Base-by-base conservation (phyloP, 2,329 filamentous ascomycete genomes). In the Harringtonia aguacate region DNA sequence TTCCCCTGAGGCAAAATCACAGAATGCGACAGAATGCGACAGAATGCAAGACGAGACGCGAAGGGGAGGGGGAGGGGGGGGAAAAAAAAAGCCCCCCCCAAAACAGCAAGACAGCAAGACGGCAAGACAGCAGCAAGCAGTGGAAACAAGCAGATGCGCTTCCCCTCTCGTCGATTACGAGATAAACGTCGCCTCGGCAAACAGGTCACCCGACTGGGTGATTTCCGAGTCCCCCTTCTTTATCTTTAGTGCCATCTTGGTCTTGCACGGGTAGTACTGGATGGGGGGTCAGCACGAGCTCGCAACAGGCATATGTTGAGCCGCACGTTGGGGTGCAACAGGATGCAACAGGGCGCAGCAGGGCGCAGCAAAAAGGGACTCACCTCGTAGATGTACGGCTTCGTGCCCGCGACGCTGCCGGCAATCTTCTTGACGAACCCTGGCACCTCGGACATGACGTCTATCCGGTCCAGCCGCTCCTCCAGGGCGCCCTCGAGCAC, bases 301-400 rank as follows among this genome's bases (percentile, higher is more conserved):
- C 14, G 12, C 21, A 6, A 22, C 35, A 15, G 4, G 6, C 33
- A n/a, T n/a, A n/a, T n/a, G n/a, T n/a, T n/a, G n/a, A n/a, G n/a
- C n/a, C n/a, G n/a, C n/a, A n/a, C n/a, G n/a, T n/a, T n/a, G n/a
- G n/a, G n/a, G n/a, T n/a, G n/a, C n/a, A n/a, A n/a, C n/a, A n/a
- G n/a, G n/a, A n/a, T n/a, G n/a, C n/a, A n/a, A n/a, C n/a, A n/a
- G n/a, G n/a, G n/a, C n/a, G 31, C 24, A 27, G 4, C 17, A 36
- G 20, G 7, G 8, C 12, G 34, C 17, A 17, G 18, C n/a, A n/a
- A n/a, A n/a, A 15, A 20, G 13, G 22, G 22, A 61, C 73, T 52
- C 63, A 89, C 86, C 74, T 94, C 92, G 67, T 95, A 98, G 56
- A 98, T 97, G 63, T 95, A 98, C 6, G 92, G 92, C 70, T 88